Percentiles rank a stretch among this genome's conserved stretches.
phyloP scores from a whole-genome alignment of 345 rosid species.

The Cochlearia excelsa region DNA sequence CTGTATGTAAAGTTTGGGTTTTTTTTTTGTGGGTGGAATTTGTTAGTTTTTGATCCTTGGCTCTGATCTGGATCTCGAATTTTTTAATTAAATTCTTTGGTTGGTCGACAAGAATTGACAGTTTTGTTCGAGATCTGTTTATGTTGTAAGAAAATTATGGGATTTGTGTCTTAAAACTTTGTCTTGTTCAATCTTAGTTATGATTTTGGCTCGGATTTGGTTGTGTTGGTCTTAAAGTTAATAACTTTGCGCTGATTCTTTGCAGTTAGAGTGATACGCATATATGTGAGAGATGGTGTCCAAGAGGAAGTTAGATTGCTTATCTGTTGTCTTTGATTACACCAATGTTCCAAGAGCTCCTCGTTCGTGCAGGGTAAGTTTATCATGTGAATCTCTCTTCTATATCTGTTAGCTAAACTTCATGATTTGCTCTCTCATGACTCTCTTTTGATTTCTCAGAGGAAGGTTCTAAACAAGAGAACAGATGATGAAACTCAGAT shows the following conservation, averaged over 20 bases:
- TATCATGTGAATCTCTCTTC: not conserved
- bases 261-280: constrained; percentile 34
- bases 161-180: constrained; percentile 15
- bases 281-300: constrained; percentile 66
- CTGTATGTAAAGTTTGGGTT: constrained; percentile 22
- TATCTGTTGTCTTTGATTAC: constrained; percentile 57
- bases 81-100: constrained; percentile 6
- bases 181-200: constrained; percentile 5
- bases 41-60: not conserved
- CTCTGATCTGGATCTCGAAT: constrained; percentile 21
- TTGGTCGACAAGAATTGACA: constrained; percentile 9
- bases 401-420: constrained; percentile 9
- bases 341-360: constrained; percentile 72
- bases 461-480: constrained; percentile 46
- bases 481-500: constrained; percentile 46
- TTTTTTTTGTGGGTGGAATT: constrained; percentile 6
- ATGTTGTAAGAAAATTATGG: constrained; percentile 13
- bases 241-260: constrained; percentile 26
- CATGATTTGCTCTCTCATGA: constrained; percentile 29
- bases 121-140: constrained; percentile 22
- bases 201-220: constrained; percentile 11
- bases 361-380: constrained; percentile 75
- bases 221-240: constrained; percentile 27
- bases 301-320: constrained; percentile 67
- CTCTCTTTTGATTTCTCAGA: constrained; percentile 38